Conservation (phyloP, 768 basidiomycete species). For the Naganishia randhawae region DNA sequence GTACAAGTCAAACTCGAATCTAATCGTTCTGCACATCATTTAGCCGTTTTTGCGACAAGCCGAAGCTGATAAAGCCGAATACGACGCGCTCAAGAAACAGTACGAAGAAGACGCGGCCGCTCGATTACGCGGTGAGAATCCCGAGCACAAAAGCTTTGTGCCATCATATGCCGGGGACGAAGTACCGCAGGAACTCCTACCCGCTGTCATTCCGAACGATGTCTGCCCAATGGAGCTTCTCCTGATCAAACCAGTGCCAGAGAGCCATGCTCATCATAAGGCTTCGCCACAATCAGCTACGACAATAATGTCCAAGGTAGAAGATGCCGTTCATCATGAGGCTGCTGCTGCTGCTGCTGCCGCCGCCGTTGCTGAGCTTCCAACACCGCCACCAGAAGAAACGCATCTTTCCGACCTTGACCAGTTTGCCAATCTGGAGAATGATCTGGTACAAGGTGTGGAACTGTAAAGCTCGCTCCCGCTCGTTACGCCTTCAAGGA, state of each 20-base stretch:
- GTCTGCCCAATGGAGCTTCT: constrained; percentile 28
- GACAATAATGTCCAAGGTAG: neutral
- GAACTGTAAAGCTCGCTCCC: neutral
- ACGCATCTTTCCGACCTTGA: neutral
- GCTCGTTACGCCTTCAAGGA: neutral
- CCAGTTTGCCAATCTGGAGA: neutral
- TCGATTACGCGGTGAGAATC: constrained; percentile 53
- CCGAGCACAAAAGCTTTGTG: constrained; percentile 55
- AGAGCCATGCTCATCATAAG: constrained; percentile 10
- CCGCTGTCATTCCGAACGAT: constrained; percentile 11
- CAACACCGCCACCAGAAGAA: neutral
- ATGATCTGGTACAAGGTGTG: neutral
- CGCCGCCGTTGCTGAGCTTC: constrained; percentile 1
- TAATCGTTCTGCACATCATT: constrained; percentile 20
- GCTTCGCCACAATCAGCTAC: constrained; percentile 1
- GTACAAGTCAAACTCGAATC: constrained; percentile 14
- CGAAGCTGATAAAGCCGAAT: constrained; percentile 91
- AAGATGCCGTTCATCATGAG: constrained; percentile 11
- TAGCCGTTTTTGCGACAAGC: constrained; percentile 90
- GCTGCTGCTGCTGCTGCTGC: neutral
- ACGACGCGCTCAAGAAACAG: constrained; percentile 74
- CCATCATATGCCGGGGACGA: constrained; percentile 6
- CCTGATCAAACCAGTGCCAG: neutral
- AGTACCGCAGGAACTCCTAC: neutral
- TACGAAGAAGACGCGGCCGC: constrained; percentile 66